These are phyloP conservation scores for Mycena galopus DNA, from an alignment of 768 basidiomycete species.

Conservation along the genomic window DNA sequence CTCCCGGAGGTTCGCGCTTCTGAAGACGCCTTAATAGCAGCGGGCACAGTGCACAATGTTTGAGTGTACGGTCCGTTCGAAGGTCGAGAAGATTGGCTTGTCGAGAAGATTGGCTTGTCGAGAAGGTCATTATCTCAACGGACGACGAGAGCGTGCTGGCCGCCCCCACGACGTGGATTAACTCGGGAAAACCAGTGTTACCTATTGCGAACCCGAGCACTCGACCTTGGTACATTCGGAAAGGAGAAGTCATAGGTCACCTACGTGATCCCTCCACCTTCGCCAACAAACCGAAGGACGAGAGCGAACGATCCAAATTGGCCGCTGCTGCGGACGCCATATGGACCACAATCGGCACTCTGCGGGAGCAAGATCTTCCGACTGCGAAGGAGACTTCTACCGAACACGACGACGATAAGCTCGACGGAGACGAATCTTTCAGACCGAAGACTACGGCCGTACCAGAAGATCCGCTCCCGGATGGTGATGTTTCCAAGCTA, in stretches of 20 bases:
- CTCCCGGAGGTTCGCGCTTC: slow-evolving; percentile 2
- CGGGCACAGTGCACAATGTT: slow-evolving; percentile 17
- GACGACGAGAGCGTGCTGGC: neutral
- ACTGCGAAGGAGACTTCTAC: too few relatives aligned
- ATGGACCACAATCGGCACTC: neutral
- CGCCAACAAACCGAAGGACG: neutral
- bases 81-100: too few relatives aligned
- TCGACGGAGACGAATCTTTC: neutral
- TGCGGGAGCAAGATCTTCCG: neutral
- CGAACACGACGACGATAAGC: slow-evolving; percentile 25
- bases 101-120: slow-evolving; percentile 31
- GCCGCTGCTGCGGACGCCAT: neutral
- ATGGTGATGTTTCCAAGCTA: neutral
- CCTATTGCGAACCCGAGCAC: slow-evolving; percentile 36
- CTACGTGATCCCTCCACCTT: neutral
- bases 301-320: neutral
- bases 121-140: slow-evolving; percentile 5
- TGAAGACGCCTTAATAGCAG: slow-evolving; percentile 4
- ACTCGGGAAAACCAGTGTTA: slow-evolving; percentile 9
- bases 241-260: slow-evolving; percentile 29
- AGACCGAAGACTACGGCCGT: neutral
- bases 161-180: neutral
- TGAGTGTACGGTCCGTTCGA: slow-evolving; percentile 8
- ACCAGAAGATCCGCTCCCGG: neutral
- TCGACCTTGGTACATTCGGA: slow-evolving; percentile 26